Evolutionary conservation across 805 yeast genomes (phyloP), one percentile per base, ranked within the genome.

Genomic region (Starmerella sp.): DNA sequence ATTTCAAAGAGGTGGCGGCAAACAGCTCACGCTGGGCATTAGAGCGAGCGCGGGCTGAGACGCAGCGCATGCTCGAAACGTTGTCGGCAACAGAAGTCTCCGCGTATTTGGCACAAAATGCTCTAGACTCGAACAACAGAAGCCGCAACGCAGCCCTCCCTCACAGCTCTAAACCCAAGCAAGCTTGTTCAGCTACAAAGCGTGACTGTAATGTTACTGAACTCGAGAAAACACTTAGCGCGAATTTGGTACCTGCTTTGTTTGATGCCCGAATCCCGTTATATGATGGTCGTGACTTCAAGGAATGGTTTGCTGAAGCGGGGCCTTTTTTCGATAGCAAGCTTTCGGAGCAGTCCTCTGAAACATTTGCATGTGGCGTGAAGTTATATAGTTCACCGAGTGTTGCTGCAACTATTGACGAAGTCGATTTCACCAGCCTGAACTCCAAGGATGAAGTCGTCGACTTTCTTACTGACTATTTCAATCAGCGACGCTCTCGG

Each of bases 331-430:
- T 54, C n/a, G 45, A 39, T 10, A 15, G n/a, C 6, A 5, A 3
- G 4, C 2, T 47, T 51, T 17, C 38, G 34, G n/a, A 15, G 22
- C 13, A 8, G 1, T n/a, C 45, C 9, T n/a, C 28, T n/a, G 30
- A 11, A 10, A 22, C 32, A 6, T 15, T 51, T 14, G 37, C 31
- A 6, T n/a, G 32, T 11, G 54, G 50, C 10, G 38, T 54, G 15
- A 54, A 54, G 28, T 11, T 54, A 4, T 54, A 37, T 34, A 51
- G 57, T 42, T 14, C 2, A 14, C 57, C 57, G 6, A 29, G 28
- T 1, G 41, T 47, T 2, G 55, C 55, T 7, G 52, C 32, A 4
- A n/a, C 41, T 2, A 42, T 53, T 6, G 52, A 39, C 31, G 52
- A 47, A 5, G n/a, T 47, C 10, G 49, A 43, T 6, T 8, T 30